A percentile compares a stretch with the other conserved stretches of the same genome.
Conservation (phyloP, 179 eudicot genomes). For the Corrigiola litoralis region DNA sequence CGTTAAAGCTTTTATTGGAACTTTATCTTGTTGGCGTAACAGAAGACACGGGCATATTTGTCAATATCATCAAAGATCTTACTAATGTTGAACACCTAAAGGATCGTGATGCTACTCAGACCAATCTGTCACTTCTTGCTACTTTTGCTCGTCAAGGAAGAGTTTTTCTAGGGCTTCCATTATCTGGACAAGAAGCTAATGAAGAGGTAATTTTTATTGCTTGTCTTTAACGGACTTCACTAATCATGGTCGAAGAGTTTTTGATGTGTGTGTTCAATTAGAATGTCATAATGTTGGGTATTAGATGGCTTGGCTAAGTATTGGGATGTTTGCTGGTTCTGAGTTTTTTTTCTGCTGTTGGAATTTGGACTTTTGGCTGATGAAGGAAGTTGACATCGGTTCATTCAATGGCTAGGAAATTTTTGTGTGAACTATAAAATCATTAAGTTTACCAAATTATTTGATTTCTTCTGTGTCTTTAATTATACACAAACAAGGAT, state of each 20-base stretch:
- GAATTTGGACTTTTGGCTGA: not conserved
- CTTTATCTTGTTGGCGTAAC: constrained; percentile 81
- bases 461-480: not conserved
- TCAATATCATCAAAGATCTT: constrained; percentile 83
- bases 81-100: constrained; percentile 75
- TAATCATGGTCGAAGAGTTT: too few species aligned
- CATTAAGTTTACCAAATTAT: not conserved
- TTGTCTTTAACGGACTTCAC: not conserved
- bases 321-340: not conserved
- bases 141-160: constrained; percentile 97
- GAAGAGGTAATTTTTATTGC: constrained; percentile 59
- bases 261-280: not conserved
- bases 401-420: not conserved
- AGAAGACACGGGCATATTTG: constrained; percentile 72
- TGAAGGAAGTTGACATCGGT: too few species aligned
- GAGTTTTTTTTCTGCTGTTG: too few species aligned
- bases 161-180: constrained; percentile 78
- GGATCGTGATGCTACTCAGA: constrained; percentile 93
- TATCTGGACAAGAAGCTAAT: constrained; percentile 64
- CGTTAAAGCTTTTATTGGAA: constrained; percentile 87
- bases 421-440: not conserved
- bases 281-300: not conserved
- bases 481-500: not conserved
- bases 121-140: constrained; percentile 89
- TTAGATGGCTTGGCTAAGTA: not conserved